phyloP scores from a whole-genome alignment of 768 basidiomycete genomes.

The Tephrocybe sp. region DNA sequence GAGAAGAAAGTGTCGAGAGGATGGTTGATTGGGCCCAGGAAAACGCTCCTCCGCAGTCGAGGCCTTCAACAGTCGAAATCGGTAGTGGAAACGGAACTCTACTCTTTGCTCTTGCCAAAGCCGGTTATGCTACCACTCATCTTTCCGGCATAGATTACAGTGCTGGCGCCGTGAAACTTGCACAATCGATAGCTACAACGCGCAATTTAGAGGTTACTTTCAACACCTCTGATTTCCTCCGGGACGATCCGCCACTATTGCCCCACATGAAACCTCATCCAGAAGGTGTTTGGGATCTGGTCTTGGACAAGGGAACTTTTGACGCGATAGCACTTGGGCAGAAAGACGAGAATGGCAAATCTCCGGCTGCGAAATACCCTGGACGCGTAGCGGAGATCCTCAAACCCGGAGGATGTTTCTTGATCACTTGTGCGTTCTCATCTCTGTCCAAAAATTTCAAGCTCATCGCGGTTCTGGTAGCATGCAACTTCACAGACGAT shows the following conservation, averaged over 20 bases:
- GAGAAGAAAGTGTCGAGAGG: conserved; percentile 69
- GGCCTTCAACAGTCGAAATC: conserved; percentile 67
- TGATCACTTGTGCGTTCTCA: conserved; percentile 73
- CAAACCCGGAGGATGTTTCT: conserved; percentile 65
- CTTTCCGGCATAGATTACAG: conserved; percentile 81
- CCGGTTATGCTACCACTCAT: conserved; percentile 52
- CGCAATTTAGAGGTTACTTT: conserved; percentile 54
- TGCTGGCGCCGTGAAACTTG: conserved; percentile 63
- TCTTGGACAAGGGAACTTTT: conserved; percentile 88
- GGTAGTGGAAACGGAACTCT: conserved; percentile 82
- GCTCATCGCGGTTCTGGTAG: conserved; percentile 27
- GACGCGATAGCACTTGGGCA: conserved; percentile 79
- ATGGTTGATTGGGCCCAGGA: conserved; percentile 75
- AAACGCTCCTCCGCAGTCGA: conserved; percentile 47
- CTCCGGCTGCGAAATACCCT: conserved; percentile 63
- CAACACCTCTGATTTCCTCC: conserved; percentile 63
- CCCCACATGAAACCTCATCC: conserved; percentile 18
- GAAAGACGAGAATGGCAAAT: conserved; percentile 51
- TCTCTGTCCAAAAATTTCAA: neutral
- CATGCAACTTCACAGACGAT: conserved; percentile 85
- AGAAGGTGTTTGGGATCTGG: conserved; percentile 60
- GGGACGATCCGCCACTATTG: conserved; percentile 43
- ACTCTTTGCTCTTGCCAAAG: conserved; percentile 68
- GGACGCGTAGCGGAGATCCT: conserved; percentile 53
- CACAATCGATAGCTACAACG: conserved; percentile 52